Evolutionary conservation across 768 basidiomycete genomes (phyloP).

Genomic region (Tulasnella sp.): DNA sequence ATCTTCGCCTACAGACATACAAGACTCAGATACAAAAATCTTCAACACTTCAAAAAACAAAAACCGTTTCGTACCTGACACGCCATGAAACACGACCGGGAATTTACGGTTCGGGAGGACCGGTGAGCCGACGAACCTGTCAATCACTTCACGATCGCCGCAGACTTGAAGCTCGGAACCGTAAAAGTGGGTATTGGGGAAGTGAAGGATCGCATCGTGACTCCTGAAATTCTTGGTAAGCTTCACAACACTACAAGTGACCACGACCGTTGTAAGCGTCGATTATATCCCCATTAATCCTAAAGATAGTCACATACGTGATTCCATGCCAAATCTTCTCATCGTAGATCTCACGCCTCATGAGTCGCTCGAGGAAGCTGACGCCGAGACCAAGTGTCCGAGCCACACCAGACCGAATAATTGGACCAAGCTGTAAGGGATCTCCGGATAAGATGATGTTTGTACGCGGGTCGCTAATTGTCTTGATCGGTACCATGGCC

Average conservation of each 20-base stretch:
- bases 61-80: constrained; percentile 34
- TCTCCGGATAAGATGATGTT: constrained; percentile 58
- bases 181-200: constrained; percentile 55
- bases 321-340: constrained; percentile 17
- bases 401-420: constrained; percentile 50
- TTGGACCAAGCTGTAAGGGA: constrained; percentile 61
- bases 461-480: constrained; percentile 42
- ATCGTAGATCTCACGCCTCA: constrained; percentile 34
- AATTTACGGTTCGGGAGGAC: constrained; percentile 39
- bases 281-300: neutral
- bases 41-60: neutral
- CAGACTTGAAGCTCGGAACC: constrained; percentile 39
- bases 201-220: constrained; percentile 47
- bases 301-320: constrained; percentile 16
- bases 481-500: constrained; percentile 50
- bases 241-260: constrained; percentile 43
- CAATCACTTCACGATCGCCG: constrained; percentile 28
- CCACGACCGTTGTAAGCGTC: neutral
- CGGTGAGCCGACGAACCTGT: constrained; percentile 22
- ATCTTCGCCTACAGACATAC: constrained; percentile 31
- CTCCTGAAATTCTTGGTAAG: constrained; percentile 57
- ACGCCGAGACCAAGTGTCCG: constrained; percentile 44
- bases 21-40: neutral
- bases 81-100: constrained; percentile 52
- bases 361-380: constrained; percentile 54